A percentile compares a stretch with the other conserved stretches of the same genome.
These are phyloP conservation scores for Cynanchum wilfordii DNA, from an alignment of 257 asterid species.

Conservation along the genomic window DNA sequence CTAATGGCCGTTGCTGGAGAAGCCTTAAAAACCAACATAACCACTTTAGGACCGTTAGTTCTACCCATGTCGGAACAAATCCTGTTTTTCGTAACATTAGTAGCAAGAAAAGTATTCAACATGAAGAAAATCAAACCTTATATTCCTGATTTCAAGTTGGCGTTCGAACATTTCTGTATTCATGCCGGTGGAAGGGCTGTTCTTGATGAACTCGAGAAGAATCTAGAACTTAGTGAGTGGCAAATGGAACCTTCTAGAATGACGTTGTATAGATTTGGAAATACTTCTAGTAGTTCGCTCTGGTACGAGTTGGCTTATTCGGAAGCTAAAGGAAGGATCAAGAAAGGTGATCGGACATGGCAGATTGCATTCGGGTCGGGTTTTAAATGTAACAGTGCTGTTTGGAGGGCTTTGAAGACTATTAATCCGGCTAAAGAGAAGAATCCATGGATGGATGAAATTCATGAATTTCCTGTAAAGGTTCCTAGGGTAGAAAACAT, in stretches of 20 bases:
- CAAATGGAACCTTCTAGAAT: conserved; percentile 48
- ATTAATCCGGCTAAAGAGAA: conserved; percentile 43
- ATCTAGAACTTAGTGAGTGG: conserved; percentile 38
- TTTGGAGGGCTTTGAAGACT: conserved; percentile 43
- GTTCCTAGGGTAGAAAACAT: conserved; percentile 26
- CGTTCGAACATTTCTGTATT: conserved; percentile 50
- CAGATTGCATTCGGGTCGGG: conserved; percentile 59
- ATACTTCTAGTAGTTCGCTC: conserved; percentile 47
- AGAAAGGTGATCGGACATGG: conserved; percentile 44
- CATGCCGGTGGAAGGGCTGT: conserved; percentile 54
- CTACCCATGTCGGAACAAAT: conserved; percentile 64
- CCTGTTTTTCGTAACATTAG: conserved; percentile 38
- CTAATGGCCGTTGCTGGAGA: conserved; percentile 53
- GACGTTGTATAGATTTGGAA: conserved; percentile 27
- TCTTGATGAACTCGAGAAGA: conserved; percentile 43
- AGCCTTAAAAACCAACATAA: conserved; percentile 44
- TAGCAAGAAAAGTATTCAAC: conserved; percentile 41
- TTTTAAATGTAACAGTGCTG: conserved; percentile 49
- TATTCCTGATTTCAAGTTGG: conserved; percentile 47
- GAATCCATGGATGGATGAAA: conserved; percentile 56
- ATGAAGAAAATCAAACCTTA: conserved; percentile 43
- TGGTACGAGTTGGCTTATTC: conserved; percentile 50
- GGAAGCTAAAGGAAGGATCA: conserved; percentile 49
- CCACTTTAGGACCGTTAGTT: conserved; percentile 50
- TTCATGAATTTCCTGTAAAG: conserved; percentile 42